Base-by-base conservation (phyloP, 2,329 filamentous ascomycete genomes). In the Colletotrichum acutatum region DNA sequence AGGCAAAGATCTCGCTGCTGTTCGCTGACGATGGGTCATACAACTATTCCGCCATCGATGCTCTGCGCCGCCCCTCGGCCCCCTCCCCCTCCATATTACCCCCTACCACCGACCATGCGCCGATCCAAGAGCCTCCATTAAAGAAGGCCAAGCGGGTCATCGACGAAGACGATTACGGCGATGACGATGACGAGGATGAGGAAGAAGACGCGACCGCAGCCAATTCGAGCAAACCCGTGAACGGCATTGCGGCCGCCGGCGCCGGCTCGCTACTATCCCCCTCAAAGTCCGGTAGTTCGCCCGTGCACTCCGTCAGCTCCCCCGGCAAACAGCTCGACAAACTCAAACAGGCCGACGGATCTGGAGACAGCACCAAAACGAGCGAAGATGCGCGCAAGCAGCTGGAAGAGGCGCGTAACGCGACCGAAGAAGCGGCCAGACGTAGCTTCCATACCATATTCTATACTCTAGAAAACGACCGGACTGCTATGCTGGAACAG, bases 401-500 rank as follows among this genome's bases (percentile, higher is more conserved):
- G 82, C 84, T 98, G 75, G 95, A 98, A 82, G 94, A 97, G 80
- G 94, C 95, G 77, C 97, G 97, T 81, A 95, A 93, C 81, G 94
- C 94, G 34, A 95, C 94, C 60, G 96, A 98, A 79, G 95, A 97
- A 79, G 93, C 94, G 63, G 97, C 95, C 56, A 95, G 95, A 84
- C 90, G 91, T 78, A 97, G 93, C 83, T 98, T 98, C 82, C 93
- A 98, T 80, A 97, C 95, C 11, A 89, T 98, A 76, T 97, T 98
- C 83, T 96, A 98, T 82, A 98, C 97, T 1, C 88, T 98, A 37
- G 97, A 99, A 83, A 97, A 96, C 81, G 97, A 99, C 80, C 91
- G 94, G 68, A 95, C 96, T 78, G 97, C 97, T 61, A 98, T 99
- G 97, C 84, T 98, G 70, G 97, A 99, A 82, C 97, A 99, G 83